phyloP scores from a whole-genome alignment of 345 rosid genomes.

The Orychophragmus violaceus region DNA sequence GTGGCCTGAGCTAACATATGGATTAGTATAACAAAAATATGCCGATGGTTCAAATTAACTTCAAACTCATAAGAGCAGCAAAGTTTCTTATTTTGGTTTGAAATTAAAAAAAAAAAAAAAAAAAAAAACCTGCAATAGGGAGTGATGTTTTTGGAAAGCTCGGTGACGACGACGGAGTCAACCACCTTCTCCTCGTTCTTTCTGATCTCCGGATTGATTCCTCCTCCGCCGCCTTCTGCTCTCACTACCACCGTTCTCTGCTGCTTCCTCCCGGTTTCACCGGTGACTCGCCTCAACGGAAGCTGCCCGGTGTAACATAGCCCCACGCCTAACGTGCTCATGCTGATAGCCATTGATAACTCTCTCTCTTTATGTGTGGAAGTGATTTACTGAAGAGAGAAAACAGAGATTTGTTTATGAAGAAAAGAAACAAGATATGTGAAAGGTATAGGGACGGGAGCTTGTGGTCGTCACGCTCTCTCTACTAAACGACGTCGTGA shows the following conservation, averaged over 20 bases:
- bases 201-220: constrained; percentile 70
- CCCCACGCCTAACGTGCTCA: constrained; percentile 16
- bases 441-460: constrained; percentile 14
- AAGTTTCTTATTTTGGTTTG: not conserved
- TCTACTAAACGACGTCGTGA: not conserved
- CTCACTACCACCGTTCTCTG: constrained; percentile 48
- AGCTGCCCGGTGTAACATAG: constrained; percentile 30
- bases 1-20: not conserved
- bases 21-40: not conserved
- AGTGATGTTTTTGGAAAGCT: constrained; percentile 76
- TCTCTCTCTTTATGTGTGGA: not conserved
- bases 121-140: constrained; percentile 68
- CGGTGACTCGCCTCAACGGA: constrained; percentile 10
- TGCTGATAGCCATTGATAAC: constrained; percentile 33
- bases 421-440: constrained; percentile 10
- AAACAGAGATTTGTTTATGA: constrained; percentile 3
- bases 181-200: constrained; percentile 87
- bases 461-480: constrained; percentile 56
- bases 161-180: constrained; percentile 62
- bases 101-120: not conserved
- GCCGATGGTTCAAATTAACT: not conserved
- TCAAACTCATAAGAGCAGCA: not conserved
- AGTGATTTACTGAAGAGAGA: constrained; percentile 1
- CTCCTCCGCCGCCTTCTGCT: constrained; percentile 54
- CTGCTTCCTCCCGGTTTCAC: constrained; percentile 9